A percentile compares a stretch with the other conserved stretches of the same genome.
These are phyloP conservation scores for Suhomyces wounanorum DNA, from an alignment of 1,139 yeast genomes.

Conservation along the genomic window DNA sequence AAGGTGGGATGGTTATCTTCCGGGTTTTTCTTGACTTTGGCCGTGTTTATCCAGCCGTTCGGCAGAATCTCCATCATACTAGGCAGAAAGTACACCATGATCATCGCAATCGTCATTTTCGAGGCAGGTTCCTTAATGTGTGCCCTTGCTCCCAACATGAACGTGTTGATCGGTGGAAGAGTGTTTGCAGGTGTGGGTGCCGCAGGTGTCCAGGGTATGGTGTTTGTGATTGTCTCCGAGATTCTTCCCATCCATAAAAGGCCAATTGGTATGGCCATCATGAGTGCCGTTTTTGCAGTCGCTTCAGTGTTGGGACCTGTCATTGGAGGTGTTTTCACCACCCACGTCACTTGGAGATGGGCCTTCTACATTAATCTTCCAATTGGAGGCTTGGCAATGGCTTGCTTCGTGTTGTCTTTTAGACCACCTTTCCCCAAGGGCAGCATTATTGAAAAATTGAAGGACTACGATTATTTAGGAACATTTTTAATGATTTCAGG, in stretches of 20 bases:
- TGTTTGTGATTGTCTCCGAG: slow-evolving; percentile 32
- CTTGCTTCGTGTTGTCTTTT: slow-evolving; percentile 48
- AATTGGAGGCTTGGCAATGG: slow-evolving; percentile 58
- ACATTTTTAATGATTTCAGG: slow-evolving; percentile 42
- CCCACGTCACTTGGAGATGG: slow-evolving; percentile 71
- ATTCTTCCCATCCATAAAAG: slow-evolving; percentile 32
- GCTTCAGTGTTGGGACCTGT: slow-evolving; percentile 30
- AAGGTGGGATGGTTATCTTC: slow-evolving; percentile 33
- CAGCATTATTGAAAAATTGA: slow-evolving; percentile 39
- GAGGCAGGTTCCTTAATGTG: slow-evolving; percentile 62
- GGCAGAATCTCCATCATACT: slow-evolving; percentile 54
- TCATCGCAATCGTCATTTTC: slow-evolving; percentile 39
- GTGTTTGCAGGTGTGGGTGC: slow-evolving; percentile 40
- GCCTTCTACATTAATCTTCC: slow-evolving; percentile 74
- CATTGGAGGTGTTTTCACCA: slow-evolving; percentile 29
- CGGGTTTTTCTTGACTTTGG: slow-evolving; percentile 32
- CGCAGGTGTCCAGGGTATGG: slow-evolving; percentile 32
- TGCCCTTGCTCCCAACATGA: slow-evolving; percentile 38
- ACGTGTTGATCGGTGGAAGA: slow-evolving; percentile 41
- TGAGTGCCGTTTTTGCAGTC: slow-evolving; percentile 24
- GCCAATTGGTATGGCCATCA: slow-evolving; percentile 25
- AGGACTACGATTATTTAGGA: slow-evolving; percentile 49
- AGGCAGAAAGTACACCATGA: slow-evolving; percentile 27
- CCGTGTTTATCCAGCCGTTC: slow-evolving; percentile 41
- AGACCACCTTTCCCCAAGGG: slow-evolving; percentile 56